Conservation (phyloP, 2,329 filamentous ascomycete species). For the Fusarium udum region DNA sequence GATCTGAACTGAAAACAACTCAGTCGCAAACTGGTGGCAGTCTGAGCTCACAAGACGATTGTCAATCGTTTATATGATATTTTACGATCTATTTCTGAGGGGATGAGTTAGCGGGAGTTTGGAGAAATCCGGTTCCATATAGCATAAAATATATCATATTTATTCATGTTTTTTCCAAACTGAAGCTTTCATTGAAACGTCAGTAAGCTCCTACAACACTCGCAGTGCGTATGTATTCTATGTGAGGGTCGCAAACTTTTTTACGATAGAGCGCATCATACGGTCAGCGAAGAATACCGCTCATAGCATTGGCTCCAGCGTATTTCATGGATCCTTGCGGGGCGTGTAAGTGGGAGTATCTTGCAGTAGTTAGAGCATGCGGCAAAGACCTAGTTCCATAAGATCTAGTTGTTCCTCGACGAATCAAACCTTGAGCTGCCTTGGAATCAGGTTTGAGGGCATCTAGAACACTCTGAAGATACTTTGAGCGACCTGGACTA, state of each 20-base stretch:
- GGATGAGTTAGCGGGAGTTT: constrained; percentile 30
- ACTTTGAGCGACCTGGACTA: neutral
- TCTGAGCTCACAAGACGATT: neutral
- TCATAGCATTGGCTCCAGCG: constrained; percentile 22
- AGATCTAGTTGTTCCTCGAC: neutral
- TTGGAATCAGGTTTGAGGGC: neutral
- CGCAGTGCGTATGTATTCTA: neutral
- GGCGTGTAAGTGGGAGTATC: neutral
- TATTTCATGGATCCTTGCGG: neutral
- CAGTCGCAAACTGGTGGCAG: neutral
- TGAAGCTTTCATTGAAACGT: neutral
- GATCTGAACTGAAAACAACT: neutral
- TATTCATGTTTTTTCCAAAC: neutral
- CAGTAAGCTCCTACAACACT: neutral
- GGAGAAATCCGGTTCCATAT: constrained; percentile 9
- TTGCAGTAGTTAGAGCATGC: neutral
- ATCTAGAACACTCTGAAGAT: neutral
- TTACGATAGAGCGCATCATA: constrained; percentile 2
- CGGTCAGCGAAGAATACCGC: constrained; percentile 21
- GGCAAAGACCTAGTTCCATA: neutral
- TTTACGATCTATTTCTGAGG: neutral
- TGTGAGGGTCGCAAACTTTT: neutral
- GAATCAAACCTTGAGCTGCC: neutral
- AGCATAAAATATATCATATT: neutral
- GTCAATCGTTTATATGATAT: neutral